phyloP scores from a whole-genome alignment of 352 stramenopile species.

The Pilasporangium apinafurcum region DNA sequence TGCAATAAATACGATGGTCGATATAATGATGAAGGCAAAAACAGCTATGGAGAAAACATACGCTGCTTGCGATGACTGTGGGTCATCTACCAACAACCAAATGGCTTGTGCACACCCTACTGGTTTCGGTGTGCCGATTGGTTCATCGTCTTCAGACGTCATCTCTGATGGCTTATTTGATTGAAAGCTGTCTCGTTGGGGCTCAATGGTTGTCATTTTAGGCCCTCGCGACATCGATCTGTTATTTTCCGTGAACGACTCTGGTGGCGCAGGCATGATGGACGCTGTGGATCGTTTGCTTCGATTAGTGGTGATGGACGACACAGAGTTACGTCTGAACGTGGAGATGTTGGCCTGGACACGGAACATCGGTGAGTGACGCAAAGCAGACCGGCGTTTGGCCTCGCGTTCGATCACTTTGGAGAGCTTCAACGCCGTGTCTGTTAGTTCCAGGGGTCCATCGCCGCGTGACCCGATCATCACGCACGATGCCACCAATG shows the following conservation, averaged over 20 bases:
- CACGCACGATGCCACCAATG: too few relatives aligned
- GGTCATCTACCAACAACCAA: slow-evolving; percentile 66
- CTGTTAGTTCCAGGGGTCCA: slow-evolving; percentile 28
- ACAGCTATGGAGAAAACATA: slow-evolving; percentile 59
- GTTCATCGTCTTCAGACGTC: not conserved
- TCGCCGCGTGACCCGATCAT: too few relatives aligned
- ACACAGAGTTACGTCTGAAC: slow-evolving; percentile 15
- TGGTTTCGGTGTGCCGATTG: slow-evolving; percentile 2
- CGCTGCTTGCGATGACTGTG: slow-evolving; percentile 46
- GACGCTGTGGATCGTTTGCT: slow-evolving; percentile 2
- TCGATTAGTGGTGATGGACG: slow-evolving; percentile 3
- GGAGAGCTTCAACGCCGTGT: slow-evolving; percentile 58
- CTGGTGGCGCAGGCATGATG: not conserved
- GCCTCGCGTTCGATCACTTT: slow-evolving; percentile 60
- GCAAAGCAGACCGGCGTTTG: slow-evolving; percentile 28
- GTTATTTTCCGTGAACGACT: not conserved
- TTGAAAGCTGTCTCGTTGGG: slow-evolving; percentile 1
- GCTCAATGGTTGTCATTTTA: slow-evolving; percentile 1
- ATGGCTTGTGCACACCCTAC: slow-evolving; percentile 9
- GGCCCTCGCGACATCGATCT: not conserved
- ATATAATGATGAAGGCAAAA: slow-evolving; percentile 61
- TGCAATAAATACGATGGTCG: slow-evolving; percentile 59
- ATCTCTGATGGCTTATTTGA: not conserved
- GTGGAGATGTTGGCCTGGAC: slow-evolving; percentile 23
- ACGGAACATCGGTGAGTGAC: slow-evolving; percentile 18